Base-by-base conservation (phyloP, 257 asterid genomes). In the Verbascum thapsus region DNA sequence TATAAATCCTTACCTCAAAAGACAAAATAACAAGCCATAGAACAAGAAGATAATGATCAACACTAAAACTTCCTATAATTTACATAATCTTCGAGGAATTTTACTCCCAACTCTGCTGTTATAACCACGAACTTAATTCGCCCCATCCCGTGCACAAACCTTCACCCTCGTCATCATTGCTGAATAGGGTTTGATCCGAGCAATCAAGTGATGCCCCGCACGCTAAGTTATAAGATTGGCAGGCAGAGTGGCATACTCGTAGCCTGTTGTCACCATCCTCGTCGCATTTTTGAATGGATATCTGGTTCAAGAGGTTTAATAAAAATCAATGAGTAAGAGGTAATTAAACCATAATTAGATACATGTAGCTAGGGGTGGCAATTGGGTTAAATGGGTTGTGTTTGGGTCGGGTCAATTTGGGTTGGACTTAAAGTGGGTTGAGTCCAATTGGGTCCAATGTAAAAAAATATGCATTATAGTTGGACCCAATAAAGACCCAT, bases 101-200 rank as follows among this genome's bases (percentile, higher is more conserved):
- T 40, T 41, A n/a, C n/a, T 7, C 71, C 32, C 15, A 11, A 23
- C 38, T 19, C 8, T 20, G 41, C 15, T 8, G 64, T 76, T 68
- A 88, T 71, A 85, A 75, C 97, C 97, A 91, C 0, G 96, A 80
- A 58, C 66, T 86, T 34, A 94, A 66, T 61, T 94, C 96, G 5
- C 90, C 99, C 96, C 96, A 90, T 4, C 99, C 99, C 0, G 99
- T 94, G 95, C 99, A 94, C 34, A 90, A 75, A 66, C 95, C 98
- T 74, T 83, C 91, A 2, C 95, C 94, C 72, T 94, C 96, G 23
- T 80, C 88, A n/a, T 88, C 89, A 22, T 82, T 78, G 84, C 98
- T 84, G 49, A 94, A 94, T 3, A 94, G 72, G 58, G 99, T 94
- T 64, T 94, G 99, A 73, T 94, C 99, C 0, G 94, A 83, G 76